Evolutionary conservation across 768 basidiomycete species (phyloP).

Genomic region (Serendipita indica): DNA sequence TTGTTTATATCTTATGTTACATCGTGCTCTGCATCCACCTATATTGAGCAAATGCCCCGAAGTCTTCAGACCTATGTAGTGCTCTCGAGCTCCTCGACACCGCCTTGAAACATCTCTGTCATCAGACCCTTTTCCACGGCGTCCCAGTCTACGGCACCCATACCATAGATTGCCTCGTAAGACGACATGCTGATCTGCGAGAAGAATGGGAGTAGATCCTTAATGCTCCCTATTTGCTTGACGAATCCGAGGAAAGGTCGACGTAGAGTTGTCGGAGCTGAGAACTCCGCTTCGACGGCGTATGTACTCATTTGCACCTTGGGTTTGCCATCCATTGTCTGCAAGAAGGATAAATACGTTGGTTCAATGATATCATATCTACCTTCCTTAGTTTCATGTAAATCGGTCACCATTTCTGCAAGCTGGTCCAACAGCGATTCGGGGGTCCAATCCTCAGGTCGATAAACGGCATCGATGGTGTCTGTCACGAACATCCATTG

Average conservation of each 20-base stretch:
- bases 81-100: background rate
- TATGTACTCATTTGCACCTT: constrained; percentile 20
- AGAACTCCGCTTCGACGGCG: constrained; percentile 17
- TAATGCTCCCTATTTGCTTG: constrained; percentile 67
- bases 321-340: constrained; percentile 10
- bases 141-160: constrained; percentile 76
- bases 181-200: constrained; percentile 74
- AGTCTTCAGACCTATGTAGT: background rate
- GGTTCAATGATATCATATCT: background rate
- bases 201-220: constrained; percentile 83
- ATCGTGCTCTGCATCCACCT: background rate
- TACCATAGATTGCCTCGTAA: constrained; percentile 83
- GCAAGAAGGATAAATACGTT: background rate
- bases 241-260: constrained; percentile 55
- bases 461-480: constrained; percentile 88
- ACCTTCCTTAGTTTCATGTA: constrained; percentile 33
- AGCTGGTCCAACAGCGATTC: constrained; percentile 85
- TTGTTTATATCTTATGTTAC: background rate
- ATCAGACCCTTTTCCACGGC: constrained; percentile 68
- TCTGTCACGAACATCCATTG: constrained; percentile 99
- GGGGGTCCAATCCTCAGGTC: constrained; percentile 67
- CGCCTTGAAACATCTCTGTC: constrained; percentile 75
- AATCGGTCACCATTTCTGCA: constrained; percentile 61
- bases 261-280: constrained; percentile 40
- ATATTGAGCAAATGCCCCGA: background rate